phyloP scores from a whole-genome alignment of 306 rosid species.

The Vachellia collinsii region DNA sequence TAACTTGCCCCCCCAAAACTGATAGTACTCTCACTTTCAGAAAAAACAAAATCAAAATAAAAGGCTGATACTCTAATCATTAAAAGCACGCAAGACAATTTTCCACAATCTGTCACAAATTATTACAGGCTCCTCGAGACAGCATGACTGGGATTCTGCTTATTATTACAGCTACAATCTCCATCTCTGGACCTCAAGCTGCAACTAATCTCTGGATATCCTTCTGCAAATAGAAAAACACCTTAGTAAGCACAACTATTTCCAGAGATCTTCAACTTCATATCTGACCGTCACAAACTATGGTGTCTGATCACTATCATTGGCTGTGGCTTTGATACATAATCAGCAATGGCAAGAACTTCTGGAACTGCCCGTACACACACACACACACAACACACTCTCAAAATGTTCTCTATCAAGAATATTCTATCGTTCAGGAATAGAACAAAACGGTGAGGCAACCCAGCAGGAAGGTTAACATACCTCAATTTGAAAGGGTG shows the following conservation, averaged over 20 bases:
- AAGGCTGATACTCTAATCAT: background rate
- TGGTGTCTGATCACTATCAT: background rate
- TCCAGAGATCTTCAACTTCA: background rate
- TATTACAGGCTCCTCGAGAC: background rate
- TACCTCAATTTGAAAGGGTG: constrained; percentile 99
- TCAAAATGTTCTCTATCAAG: background rate
- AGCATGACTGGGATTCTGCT: background rate
- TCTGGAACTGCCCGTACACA: no score
- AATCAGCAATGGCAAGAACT: no score
- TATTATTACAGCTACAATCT: constrained; percentile 18
- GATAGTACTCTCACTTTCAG: background rate
- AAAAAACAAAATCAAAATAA: background rate
- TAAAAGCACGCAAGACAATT: constrained; percentile 16
- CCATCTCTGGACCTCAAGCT: constrained; percentile 49
- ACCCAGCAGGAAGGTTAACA: background rate
- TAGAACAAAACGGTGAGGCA: background rate
- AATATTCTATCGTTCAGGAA: background rate
- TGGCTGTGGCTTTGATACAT: no score
- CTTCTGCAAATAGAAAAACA: constrained; percentile 57
- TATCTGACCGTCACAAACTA: background rate
- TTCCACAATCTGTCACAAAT: background rate
- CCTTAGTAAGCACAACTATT: constrained; percentile 27
- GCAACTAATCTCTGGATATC: constrained; percentile 88
- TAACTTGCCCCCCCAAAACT: background rate
- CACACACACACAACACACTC: no score